Evolutionary conservation across 78 protist species (phyloP).

Genomic region (Dictyostelium citrinum): DNA sequence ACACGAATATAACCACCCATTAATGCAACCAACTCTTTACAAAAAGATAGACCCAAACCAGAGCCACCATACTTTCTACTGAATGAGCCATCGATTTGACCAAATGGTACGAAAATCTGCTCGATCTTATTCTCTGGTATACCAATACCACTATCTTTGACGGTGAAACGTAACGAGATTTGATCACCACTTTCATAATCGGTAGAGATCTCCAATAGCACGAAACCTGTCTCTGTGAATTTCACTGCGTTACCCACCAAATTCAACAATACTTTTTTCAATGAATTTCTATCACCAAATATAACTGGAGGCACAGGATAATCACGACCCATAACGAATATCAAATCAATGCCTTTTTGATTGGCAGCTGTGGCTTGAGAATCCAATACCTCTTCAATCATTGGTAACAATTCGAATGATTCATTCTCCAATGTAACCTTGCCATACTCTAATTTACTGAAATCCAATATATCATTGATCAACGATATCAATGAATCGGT

Average conservation of each 20-base stretch:
- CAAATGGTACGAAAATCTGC: conserved; percentile 78
- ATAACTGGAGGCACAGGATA: conserved; percentile 66
- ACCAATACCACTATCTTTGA: conserved; percentile 87
- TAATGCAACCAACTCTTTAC: conserved; percentile 61
- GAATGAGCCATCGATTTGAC: conserved; percentile 79
- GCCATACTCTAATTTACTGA: conserved; percentile 58
- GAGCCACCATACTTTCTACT: conserved; percentile 84
- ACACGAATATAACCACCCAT: conserved; percentile 80
- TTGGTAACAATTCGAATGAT: conserved; percentile 42
- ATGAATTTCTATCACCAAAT: conserved; percentile 37
- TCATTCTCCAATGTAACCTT: conserved; percentile 48
- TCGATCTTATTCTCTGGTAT: conserved; percentile 52
- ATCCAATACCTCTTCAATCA: conserved; percentile 58
- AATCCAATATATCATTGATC: conserved; percentile 74
- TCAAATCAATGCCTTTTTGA: conserved; percentile 45
- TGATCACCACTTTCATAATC: conserved; percentile 62
- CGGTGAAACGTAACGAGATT: conserved; percentile 45
- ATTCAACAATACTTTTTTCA: conserved; percentile 54
- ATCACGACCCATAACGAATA: conserved; percentile 33
- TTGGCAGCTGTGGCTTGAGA: background rate
- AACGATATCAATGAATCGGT: conserved; percentile 26
- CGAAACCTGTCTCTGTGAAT: conserved; percentile 73
- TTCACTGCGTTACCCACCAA: conserved; percentile 75
- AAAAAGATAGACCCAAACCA: conserved; percentile 82
- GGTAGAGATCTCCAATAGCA: conserved; percentile 20